These are phyloP conservation scores for Cucurbita pepo DNA, from an alignment of 306 rosid genomes.

Conservation along the genomic window DNA sequence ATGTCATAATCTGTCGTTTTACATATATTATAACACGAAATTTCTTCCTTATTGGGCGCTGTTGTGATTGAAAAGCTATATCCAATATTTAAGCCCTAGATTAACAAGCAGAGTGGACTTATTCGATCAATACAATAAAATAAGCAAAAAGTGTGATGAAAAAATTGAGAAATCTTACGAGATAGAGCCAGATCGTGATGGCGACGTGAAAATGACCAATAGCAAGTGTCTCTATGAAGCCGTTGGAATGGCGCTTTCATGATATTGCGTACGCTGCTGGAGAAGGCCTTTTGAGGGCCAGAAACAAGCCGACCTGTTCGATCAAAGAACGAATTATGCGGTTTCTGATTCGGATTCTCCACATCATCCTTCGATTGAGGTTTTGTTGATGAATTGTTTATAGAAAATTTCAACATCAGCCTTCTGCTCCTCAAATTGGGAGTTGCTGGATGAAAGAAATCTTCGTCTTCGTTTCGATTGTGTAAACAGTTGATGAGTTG, in stretches of 20 bases:
- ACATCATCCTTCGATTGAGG: background rate
- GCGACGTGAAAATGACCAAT: background rate
- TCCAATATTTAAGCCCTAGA: background rate
- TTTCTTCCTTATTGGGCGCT: background rate
- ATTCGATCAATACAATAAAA: background rate
- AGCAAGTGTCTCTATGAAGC: background rate
- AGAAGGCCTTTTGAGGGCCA: background rate
- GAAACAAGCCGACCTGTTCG: background rate
- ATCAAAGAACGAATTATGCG: background rate
- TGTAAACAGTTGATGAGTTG: background rate
- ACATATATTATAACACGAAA: background rate
- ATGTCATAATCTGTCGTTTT: background rate
- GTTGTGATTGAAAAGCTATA: background rate
- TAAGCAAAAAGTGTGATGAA: background rate
- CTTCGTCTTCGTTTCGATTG: background rate
- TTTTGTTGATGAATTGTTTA: background rate
- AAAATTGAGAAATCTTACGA: background rate
- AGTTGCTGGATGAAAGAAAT: background rate
- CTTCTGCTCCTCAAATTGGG: background rate
- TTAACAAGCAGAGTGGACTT: background rate
- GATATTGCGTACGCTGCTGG: background rate
- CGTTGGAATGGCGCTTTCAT: conserved; percentile 4
- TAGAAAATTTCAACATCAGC: background rate
- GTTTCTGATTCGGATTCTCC: background rate
- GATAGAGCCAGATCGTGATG: conserved; percentile 1